Base-by-base conservation (phyloP, 306 rosid genomes). In the Calophaca sinica region DNA sequence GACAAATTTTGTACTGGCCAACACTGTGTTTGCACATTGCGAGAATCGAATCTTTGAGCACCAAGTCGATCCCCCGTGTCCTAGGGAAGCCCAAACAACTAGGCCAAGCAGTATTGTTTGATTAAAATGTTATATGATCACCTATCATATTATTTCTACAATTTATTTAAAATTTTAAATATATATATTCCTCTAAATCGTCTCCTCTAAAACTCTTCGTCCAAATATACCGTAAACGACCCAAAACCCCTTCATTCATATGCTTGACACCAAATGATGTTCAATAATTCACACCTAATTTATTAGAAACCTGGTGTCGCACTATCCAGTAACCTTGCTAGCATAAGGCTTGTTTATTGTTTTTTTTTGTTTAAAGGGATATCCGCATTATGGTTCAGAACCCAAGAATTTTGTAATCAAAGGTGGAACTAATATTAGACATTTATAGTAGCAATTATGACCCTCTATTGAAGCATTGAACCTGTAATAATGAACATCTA, bases 341-440 rank as follows among this genome's bases (percentile, higher is more conserved):
- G 15, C 63, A 61, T 20, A 13, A 31, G 14, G 44, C 46, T 20
- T 72, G 28, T 35, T 63, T 52, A 53, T 46, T 57, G 26, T 65
- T 73, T 63, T 41, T 41, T 46, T 72, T 79, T 46, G 48, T 46
- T 29, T 48, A 80, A 59, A 66, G 83, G 15, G 64, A 55, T 36
- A 55, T 36, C 6, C 5, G 58, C 83, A 73, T 79, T 44, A 73
- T 64, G 28, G 55, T 65, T 79, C 48, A 63, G 74, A 55, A 72
- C n/a, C 69, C 26, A 36, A 35, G 11, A 55, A 38, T 45, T 73
- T n/a, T 45, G 58, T 57, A 11, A 35, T 41, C 53, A 28, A 49
- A 58, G 42, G 52, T 68, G 9, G 75, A 74, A 73, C 67, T 3
- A 66, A 48, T 42, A 28, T 49, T n/a, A 59, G 29, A 29, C 57